Base-by-base conservation (phyloP, 2,329 filamentous ascomycete genomes). In the Colletotrichum truncatum region DNA sequence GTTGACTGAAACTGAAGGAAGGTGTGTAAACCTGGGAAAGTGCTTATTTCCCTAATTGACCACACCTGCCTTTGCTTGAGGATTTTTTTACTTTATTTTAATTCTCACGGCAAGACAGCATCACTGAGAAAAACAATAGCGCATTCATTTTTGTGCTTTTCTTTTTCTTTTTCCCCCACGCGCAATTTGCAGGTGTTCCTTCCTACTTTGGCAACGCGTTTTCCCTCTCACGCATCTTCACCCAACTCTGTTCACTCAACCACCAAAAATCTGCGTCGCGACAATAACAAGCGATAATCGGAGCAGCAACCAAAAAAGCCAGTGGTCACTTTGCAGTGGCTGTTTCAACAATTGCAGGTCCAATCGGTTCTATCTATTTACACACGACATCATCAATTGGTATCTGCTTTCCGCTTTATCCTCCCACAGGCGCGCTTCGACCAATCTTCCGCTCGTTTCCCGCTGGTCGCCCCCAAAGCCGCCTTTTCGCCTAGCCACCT, bases 401-500 rank as follows among this genome's bases (percentile, higher is more conserved):
- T 16, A 51, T 32, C 30, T 51, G n/a, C 25, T 28, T 21, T 28
- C 14, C 28, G 14, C 57, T 34, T 45, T 51, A 56, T 34, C 62
- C 34, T 39, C 28, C 45, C 18, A 39, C 36, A 30, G 11, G 43
- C 32, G 32, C 56, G 39, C 38, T 21, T 61, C 59, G 16, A 49
- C 34, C 62, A 61, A 62, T 56, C 43, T 55, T 62, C 62, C 34
- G 43, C 52, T 26, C 41, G 28, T 30, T 65, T 45, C 57, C n/a
- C 41, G 43, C 57, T 54, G 41, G 60, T 43, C 54, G 16, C 57
- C 43, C 26, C 62, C 49, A 62, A 56, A 62, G 57, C 18, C 54
- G 54, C 54, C 41, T 52, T 39, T 62, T 65, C 62, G 62, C 62
- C 62, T 65, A 65, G 57, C 62, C 62, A 65, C 62, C 62, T 65